phyloP scores from a whole-genome alignment of 139 green algal genomes.

The Pseudopediastrum boryanum region DNA sequence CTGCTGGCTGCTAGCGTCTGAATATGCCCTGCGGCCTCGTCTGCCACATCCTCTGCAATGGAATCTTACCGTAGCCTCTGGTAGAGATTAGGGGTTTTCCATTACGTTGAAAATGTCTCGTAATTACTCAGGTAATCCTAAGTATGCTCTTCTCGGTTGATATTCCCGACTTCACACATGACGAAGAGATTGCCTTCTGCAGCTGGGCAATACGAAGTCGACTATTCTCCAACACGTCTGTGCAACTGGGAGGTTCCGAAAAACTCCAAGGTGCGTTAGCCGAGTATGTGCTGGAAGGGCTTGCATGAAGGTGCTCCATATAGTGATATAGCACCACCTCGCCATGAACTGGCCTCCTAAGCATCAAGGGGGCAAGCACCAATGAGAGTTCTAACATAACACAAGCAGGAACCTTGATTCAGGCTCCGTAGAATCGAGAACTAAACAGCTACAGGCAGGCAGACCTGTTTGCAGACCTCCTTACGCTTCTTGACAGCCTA shows the following conservation, averaged over 20 bases:
- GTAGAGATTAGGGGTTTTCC: background rate
- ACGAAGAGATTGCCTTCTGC: background rate
- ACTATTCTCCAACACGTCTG: conserved; percentile 35
- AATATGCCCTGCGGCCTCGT: background rate
- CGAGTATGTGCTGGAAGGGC: background rate
- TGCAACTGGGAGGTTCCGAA: conserved; percentile 41
- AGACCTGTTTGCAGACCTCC: too few relatives aligned
- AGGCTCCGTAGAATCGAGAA: too few relatives aligned
- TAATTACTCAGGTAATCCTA: conserved; percentile 12
- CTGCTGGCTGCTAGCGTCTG: background rate
- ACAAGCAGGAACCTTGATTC: too few relatives aligned
- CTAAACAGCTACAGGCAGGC: too few relatives aligned
- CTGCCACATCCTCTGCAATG: background rate
- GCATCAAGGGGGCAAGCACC: too few relatives aligned
- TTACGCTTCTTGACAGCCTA: too few relatives aligned
- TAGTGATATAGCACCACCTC: background rate
- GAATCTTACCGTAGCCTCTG: too few relatives aligned
- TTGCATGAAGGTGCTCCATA: background rate
- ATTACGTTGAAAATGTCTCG: background rate
- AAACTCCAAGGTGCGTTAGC: conserved; percentile 10
- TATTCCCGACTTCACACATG: too few relatives aligned
- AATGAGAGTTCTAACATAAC: too few relatives aligned
- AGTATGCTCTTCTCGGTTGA: too few relatives aligned
- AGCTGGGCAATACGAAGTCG: conserved; percentile 48
- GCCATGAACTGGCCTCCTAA: background rate